Evolutionary conservation across 495 filamentous ascomycete genomes (phyloP).

Genomic region (Opeltia flavorubescens): DNA sequence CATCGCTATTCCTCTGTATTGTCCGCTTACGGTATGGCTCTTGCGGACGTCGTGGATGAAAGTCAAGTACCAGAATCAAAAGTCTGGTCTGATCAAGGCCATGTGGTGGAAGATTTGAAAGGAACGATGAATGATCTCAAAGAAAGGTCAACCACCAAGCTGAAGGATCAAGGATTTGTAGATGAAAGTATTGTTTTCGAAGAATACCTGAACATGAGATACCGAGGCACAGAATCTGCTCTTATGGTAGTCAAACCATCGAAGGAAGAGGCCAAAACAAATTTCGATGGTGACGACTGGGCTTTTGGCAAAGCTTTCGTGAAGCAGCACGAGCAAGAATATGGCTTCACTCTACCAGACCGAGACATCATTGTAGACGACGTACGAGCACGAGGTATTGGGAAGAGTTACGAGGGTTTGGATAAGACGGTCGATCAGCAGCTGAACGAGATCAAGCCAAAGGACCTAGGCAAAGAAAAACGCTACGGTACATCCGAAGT

Average conservation of each 20-base stretch:
- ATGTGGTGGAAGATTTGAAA: constrained; percentile 36
- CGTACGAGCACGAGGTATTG: constrained; percentile 77
- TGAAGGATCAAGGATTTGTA: constrained; percentile 60
- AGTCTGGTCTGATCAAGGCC: constrained; percentile 50
- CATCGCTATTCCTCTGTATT: constrained; percentile 90
- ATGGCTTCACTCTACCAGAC: constrained; percentile 81
- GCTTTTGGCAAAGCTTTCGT: constrained; percentile 75
- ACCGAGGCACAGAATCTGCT: constrained; percentile 74
- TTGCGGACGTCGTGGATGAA: constrained; percentile 92
- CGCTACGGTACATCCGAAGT: constrained; percentile 23
- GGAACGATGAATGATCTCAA: constrained; percentile 33
- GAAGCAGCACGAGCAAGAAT: constrained; percentile 80
- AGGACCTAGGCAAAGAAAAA: constrained; percentile 20
- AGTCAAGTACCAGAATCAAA: constrained; percentile 77
- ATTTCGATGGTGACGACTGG: constrained; percentile 52
- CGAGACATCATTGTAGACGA: constrained; percentile 89
- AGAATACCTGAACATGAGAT: constrained; percentile 82
- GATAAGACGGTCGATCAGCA: constrained; percentile 72
- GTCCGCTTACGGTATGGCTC: constrained; percentile 91
- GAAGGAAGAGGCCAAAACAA: constrained; percentile 40
- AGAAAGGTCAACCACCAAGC: constrained; percentile 46
- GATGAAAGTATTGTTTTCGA: constrained; percentile 63
- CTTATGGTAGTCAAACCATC: constrained; percentile 63
- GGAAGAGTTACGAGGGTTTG: constrained; percentile 64
- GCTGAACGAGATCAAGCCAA: constrained; percentile 45